Evolutionary conservation across 2,329 filamentous ascomycete species (phyloP).

Genomic region (Microcyclospora tardicrescens): DNA sequence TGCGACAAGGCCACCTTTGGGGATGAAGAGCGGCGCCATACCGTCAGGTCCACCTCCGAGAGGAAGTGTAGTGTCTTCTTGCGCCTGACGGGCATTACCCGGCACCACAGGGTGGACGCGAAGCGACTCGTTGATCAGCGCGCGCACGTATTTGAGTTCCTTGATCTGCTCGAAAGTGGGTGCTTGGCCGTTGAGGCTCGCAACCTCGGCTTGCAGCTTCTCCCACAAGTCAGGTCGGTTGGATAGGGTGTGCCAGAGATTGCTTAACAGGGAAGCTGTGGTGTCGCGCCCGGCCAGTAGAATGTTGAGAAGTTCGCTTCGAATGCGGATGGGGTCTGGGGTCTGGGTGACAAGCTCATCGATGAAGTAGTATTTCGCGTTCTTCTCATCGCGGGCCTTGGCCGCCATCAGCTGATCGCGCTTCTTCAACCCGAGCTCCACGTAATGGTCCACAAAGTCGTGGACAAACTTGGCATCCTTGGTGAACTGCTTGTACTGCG

Average conservation of each 20-base stretch:
- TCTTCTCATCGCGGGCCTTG: conserved; percentile 20
- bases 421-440: conserved; percentile 29
- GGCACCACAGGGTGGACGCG: conserved; percentile 68
- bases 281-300: conserved; percentile 43
- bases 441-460: conserved; percentile 38
- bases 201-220: conserved; percentile 19
- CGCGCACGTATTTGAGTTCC: conserved; percentile 30
- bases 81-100: conserved; percentile 61
- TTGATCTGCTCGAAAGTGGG: conserved; percentile 32
- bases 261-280: conserved; percentile 39
- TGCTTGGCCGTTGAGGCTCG: conserved; percentile 10
- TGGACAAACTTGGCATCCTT: conserved; percentile 29
- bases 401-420: conserved; percentile 19
- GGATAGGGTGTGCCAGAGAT: conserved; percentile 27
- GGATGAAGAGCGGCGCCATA: conserved; percentile 48
- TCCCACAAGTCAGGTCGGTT: conserved; percentile 19
- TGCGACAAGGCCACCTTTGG: conserved; percentile 50
- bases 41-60: conserved; percentile 44
- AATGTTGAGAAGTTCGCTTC: conserved; percentile 38
- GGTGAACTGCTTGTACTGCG: conserved; percentile 24
- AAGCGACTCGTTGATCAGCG: conserved; percentile 63
- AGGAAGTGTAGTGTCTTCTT: conserved; percentile 63
- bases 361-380: conserved; percentile 35
- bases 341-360: conserved; percentile 35
- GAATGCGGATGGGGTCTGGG: conserved; percentile 34